These are phyloP conservation scores for Phytomonas sp. DNA, from an alignment of 208 protist genomes.

Conservation along the genomic window DNA sequence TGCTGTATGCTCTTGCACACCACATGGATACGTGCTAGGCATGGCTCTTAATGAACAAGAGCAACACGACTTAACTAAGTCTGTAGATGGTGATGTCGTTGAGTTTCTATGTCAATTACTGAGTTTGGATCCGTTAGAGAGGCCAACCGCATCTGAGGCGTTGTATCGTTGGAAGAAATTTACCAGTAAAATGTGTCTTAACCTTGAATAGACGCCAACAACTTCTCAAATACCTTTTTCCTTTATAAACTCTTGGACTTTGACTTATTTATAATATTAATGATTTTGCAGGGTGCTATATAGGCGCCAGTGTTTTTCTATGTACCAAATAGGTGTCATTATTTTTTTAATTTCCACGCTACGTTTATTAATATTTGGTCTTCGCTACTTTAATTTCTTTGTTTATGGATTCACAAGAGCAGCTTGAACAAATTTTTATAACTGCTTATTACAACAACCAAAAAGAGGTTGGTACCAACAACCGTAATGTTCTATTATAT, in stretches of 20 bases:
- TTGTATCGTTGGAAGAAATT: slow-evolving; percentile 51
- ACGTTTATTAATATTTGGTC: background rate
- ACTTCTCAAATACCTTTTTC: background rate
- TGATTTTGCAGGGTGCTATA: background rate
- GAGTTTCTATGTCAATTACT: slow-evolving; percentile 49
- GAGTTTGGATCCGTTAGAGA: slow-evolving; percentile 42
- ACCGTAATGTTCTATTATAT: background rate
- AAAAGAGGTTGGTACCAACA: background rate
- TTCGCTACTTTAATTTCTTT: background rate
- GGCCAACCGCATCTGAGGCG: slow-evolving; percentile 53
- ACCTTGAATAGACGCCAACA: background rate
- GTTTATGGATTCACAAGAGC: background rate
- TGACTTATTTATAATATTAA: background rate
- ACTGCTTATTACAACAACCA: background rate
- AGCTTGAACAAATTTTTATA: background rate
- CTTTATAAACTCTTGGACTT: background rate
- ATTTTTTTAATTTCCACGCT: background rate
- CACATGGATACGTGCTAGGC: slow-evolving; percentile 2
- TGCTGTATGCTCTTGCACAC: background rate
- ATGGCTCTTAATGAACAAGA: slow-evolving; percentile 49
- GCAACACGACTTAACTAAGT: slow-evolving; percentile 25
- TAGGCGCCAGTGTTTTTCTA: background rate
- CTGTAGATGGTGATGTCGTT: slow-evolving; percentile 37
- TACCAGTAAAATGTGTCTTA: slow-evolving; percentile 8
- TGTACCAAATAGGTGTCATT: background rate